A percentile compares a stretch with the other conserved stretches of the same genome.
Conservation (phyloP, 139 green algal species). For the Chlorella vulgaris region DNA sequence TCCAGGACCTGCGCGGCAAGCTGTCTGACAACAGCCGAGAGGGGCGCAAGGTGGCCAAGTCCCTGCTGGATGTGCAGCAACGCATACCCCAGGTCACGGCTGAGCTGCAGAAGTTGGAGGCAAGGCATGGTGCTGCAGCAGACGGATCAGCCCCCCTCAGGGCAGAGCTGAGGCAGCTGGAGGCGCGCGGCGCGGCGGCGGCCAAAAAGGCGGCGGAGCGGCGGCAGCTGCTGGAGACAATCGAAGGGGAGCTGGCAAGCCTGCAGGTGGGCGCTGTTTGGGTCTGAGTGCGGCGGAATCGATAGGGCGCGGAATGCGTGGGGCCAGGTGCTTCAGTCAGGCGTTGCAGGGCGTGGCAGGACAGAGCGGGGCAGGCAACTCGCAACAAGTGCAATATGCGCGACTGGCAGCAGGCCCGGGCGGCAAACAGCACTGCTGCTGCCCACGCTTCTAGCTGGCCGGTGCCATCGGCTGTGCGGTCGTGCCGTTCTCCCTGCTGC, state of each 20-base stretch:
- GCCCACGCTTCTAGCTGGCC: no score
- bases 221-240: conserved; percentile 7
- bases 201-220: neutral
- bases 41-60: conserved; percentile 28
- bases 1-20: conserved; percentile 43
- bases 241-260: conserved; percentile 11
- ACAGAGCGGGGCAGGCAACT: no score
- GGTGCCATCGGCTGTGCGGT: no score
- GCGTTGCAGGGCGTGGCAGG: no score
- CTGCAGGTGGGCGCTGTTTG: neutral
- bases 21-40: conserved; percentile 7
- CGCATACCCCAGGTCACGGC: conserved; percentile 44
- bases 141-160: conserved; percentile 22
- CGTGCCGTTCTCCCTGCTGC: no score
- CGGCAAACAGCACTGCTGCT: no score
- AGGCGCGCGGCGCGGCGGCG: conserved; percentile 24
- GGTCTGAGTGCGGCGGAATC: neutral
- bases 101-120: conserved; percentile 38
- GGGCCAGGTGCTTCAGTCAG: neutral
- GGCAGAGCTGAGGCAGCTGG: conserved; percentile 35
- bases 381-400: no score
- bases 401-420: no score
- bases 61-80: conserved; percentile 40
- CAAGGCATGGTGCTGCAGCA: conserved; percentile 27
- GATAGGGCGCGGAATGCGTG: neutral